Evolutionary conservation across 257 asterid genomes (phyloP).

Genomic region (Anisodus tanguticus): DNA sequence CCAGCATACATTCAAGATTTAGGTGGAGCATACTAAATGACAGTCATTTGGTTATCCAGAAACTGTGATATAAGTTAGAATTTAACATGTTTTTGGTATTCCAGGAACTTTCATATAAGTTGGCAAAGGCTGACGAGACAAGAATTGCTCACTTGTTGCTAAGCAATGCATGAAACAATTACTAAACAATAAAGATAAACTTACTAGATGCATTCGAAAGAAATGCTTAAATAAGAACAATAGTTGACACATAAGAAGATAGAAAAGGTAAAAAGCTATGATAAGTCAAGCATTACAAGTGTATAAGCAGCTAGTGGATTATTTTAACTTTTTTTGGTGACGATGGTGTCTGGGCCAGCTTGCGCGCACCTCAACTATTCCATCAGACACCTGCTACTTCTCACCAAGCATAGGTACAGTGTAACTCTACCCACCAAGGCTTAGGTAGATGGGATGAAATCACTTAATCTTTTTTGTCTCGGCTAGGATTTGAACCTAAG

Average conservation of each 20-base stretch:
- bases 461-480: not conserved
- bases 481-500: not conserved
- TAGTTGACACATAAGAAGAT: not conserved
- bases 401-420: not conserved
- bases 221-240: not conserved
- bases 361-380: not conserved
- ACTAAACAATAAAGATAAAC: not conserved
- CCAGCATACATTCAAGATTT: not conserved
- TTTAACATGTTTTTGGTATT: not conserved
- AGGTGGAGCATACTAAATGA: not conserved
- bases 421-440: not conserved
- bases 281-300: not conserved
- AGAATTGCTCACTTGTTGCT: not conserved
- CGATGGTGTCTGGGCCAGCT: not conserved
- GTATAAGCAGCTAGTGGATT: not conserved
- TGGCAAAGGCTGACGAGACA: not conserved
- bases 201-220: not conserved
- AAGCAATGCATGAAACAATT: not conserved
- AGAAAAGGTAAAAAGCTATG: not conserved
- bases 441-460: not conserved
- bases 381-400: not conserved
- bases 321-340: not conserved
- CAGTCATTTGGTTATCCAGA: not conserved
- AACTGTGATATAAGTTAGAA: slow-evolving; percentile 6
- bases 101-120: not conserved